Conservation (phyloP, 371 early-diverging fungal species). For the Saksenaea vasiformis region DNA sequence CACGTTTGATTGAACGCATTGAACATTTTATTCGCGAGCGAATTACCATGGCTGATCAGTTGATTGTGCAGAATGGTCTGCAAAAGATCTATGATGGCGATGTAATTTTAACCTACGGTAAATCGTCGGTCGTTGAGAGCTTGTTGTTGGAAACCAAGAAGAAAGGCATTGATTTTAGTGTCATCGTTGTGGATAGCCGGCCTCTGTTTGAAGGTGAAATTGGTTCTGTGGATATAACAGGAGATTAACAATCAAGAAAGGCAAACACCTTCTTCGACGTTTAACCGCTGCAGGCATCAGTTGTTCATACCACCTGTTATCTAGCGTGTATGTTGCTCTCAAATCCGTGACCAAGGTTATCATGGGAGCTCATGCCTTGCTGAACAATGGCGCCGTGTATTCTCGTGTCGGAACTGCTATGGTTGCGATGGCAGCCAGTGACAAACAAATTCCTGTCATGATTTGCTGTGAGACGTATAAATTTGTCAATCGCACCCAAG, state of each 20-base stretch:
- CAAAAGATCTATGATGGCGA: constrained; percentile 94
- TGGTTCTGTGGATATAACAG: not conserved
- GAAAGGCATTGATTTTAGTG: constrained; percentile 80
- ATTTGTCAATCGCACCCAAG: constrained; percentile 89
- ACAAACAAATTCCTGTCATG: constrained; percentile 91
- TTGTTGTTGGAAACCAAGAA: constrained; percentile 79
- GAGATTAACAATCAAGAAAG: constrained; percentile 11
- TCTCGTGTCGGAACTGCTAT: constrained; percentile 92
- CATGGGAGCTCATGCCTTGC: constrained; percentile 90
- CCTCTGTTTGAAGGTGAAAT: constrained; percentile 82
- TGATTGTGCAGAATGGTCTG: constrained; percentile 79
- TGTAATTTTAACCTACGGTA: constrained; percentile 89
- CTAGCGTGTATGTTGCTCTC: constrained; percentile 74
- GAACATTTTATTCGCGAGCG: constrained; percentile 89
- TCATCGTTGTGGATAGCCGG: constrained; percentile 93
- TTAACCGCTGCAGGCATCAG: constrained; percentile 72
- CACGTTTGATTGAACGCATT: constrained; percentile 70
- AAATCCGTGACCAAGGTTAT: constrained; percentile 90
- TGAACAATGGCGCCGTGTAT: constrained; percentile 93
- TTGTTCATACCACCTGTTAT: constrained; percentile 76
- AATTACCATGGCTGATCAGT: constrained; percentile 82
- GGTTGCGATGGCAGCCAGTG: constrained; percentile 90
- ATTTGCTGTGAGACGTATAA: constrained; percentile 97
- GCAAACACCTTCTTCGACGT: constrained; percentile 66
- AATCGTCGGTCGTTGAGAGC: constrained; percentile 83